Evolutionary conservation across 2,329 filamentous ascomycete genomes (phyloP), one percentile per base, ranked within the genome.

Genomic region (Colletotrichum sp.): DNA sequence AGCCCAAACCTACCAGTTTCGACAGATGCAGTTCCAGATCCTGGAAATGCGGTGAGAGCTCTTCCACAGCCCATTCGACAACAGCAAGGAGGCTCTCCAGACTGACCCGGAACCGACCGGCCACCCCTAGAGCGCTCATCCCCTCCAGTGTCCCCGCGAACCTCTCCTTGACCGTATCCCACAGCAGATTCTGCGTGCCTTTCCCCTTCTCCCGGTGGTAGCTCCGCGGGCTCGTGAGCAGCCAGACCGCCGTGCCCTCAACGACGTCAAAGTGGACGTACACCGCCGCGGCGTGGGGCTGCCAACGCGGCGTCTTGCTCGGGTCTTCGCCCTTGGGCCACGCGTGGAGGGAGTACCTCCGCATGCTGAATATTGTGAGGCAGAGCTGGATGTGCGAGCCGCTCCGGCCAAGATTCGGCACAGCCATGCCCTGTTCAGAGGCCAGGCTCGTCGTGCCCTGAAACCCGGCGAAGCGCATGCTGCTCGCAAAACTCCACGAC

Each of bases 181-280:
- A 75, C 5, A 75, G 15, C 9, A 61, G 25, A 11, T 75, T 75
- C 25, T 68, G 72, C 39, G 30, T 75, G 8, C 69, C 72, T 3
- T 44, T 30, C 5, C 72, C 69, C 13, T 61, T 61, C 63, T 63
- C 72, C 11, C 25, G 68, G 30, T 75, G 68, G 34, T 64, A 72
- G 5, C 22, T 61, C 30, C 69, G 55, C 25, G 72, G 72, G 32
- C 32, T 63, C 11, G 16, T 30, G 16, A 72, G 61, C 28, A 75
- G 16, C 72, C 72, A 75, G 16, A 75, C 39, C 15, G 69, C 72
- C 32, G 72, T 67, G 48, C 69, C 72, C 28, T 72, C 72, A 12
- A 67, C 30, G 19, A 72, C 25, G 55, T 75, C 72, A 15, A 75
- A 59, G 39, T 63, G 61, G 25, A 75, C 19, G 36, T 72, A 75